A percentile compares a stretch with the other conserved stretches of the same genome.
Conservation (phyloP, 2,329 filamentous ascomycete species). For the Parastagonospora avenae region DNA sequence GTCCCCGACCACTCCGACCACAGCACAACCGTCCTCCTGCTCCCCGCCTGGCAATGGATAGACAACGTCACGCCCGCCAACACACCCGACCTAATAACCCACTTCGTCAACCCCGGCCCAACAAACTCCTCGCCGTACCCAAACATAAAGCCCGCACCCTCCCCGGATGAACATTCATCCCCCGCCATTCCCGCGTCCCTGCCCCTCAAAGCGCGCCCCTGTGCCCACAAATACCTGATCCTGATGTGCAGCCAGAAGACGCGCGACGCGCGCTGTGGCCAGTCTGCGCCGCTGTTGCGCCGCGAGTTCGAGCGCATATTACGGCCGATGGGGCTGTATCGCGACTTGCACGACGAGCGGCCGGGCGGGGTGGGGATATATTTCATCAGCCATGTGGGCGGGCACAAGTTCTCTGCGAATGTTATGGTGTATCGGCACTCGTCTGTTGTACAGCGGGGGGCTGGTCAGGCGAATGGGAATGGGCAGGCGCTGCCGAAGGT, state of each 20-base stretch:
- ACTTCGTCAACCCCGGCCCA: constrained; percentile 72
- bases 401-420: constrained; percentile 95
- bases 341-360: constrained; percentile 85
- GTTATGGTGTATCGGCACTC: constrained; percentile 83
- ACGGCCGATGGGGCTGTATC: constrained; percentile 79
- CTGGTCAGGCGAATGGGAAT: constrained; percentile 17
- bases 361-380: constrained; percentile 94
- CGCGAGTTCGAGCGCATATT: constrained; percentile 90
- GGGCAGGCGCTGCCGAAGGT: no score
- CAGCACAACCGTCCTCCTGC: constrained; percentile 75
- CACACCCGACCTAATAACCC: constrained; percentile 72
- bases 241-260: constrained; percentile 93
- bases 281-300: constrained; percentile 86
- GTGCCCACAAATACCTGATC: constrained; percentile 84
- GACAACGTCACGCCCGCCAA: constrained; percentile 80
- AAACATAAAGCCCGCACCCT: not conserved
- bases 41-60: constrained; percentile 82
- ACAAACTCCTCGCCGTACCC: constrained; percentile 69
- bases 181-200: constrained; percentile 37
- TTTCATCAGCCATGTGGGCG: constrained; percentile 94
- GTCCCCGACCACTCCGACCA: constrained; percentile 70
- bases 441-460: constrained; percentile 21
- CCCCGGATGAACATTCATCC: constrained; percentile 7
- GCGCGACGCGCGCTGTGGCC: constrained; percentile 92
- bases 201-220: constrained; percentile 64